phyloP scores from a whole-genome alignment of 306 rosid genomes.

The Vigna radiata region DNA sequence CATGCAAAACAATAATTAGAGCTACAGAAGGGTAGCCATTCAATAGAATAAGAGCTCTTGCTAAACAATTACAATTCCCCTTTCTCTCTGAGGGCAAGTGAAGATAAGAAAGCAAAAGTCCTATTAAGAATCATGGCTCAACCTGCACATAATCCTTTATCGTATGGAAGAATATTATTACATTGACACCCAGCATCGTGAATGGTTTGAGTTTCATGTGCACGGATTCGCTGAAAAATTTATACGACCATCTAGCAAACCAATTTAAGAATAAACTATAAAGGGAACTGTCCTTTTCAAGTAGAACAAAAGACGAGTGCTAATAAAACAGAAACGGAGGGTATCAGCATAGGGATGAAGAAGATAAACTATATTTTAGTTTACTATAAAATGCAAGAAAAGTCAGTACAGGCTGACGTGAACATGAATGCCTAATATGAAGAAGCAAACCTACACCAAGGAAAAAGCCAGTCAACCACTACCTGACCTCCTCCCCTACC shows the following conservation, averaged over 20 bases:
- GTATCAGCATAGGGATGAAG: background rate
- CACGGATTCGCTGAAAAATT: conserved; percentile 21
- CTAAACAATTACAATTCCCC: conserved; percentile 24
- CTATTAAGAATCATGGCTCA: background rate
- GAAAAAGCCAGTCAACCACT: background rate
- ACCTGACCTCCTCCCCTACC: background rate
- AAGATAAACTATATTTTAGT: background rate
- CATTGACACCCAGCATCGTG: background rate
- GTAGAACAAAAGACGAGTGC: background rate
- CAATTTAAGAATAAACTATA: background rate
- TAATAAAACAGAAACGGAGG: background rate
- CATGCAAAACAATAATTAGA: conserved; percentile 57
- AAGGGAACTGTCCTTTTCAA: background rate
- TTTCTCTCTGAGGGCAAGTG: conserved; percentile 26
- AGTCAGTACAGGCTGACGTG: background rate
- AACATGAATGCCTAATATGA: background rate
- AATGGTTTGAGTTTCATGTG: conserved; percentile 21
- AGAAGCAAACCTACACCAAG: background rate
- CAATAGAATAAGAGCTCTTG: conserved; percentile 26
- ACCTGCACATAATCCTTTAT: conserved; percentile 1
- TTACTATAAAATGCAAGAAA: conserved; percentile 6
- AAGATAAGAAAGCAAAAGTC: conserved; percentile 7
- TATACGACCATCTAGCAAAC: background rate
- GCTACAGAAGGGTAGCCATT: background rate
- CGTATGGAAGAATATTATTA: background rate